Percentiles rank a stretch among this genome's conserved stretches.
These are phyloP conservation scores for Picea abies DNA, from an alignment of 83 land plant species.

Conservation along the genomic window DNA sequence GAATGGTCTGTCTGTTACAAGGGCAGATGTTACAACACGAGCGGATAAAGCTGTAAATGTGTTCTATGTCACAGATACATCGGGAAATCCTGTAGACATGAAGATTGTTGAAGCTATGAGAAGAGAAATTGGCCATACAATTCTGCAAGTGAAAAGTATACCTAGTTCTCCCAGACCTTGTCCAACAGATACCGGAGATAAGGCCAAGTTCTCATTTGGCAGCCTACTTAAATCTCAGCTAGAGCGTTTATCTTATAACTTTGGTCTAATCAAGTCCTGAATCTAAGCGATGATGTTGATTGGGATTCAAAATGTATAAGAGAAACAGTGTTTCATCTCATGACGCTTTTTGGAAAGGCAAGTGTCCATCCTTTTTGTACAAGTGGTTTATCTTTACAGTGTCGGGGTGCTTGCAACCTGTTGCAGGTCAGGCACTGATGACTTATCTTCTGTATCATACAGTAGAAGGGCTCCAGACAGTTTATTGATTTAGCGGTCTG, in stretches of 20 bases:
- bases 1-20: constrained; percentile 56
- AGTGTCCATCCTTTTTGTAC: neutral
- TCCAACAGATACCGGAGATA: constrained; percentile 4
- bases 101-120: constrained; percentile 47
- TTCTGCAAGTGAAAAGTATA: constrained; percentile 21
- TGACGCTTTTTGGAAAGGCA: neutral
- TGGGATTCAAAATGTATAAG: neutral
- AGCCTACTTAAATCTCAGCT: constrained; percentile 42
- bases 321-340: neutral
- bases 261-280: constrained; percentile 49
- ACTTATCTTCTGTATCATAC: neutral
- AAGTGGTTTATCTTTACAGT: neutral
- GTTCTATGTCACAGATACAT: constrained; percentile 63
- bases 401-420: neutral
- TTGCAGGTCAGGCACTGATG: neutral
- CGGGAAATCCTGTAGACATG: constrained; percentile 55
- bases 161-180: constrained; percentile 2
- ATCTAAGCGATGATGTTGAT: too few species aligned
- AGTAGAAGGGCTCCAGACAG: neutral
- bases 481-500: neutral
- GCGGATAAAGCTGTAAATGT: constrained; percentile 60
- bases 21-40: constrained; percentile 49
- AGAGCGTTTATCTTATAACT: constrained; percentile 39
- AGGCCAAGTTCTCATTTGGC: constrained; percentile 31
- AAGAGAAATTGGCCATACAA: constrained; percentile 44